These are phyloP conservation scores for Raffaelea deltoideospora DNA, from an alignment of 2,329 filamentous ascomycete genomes.

Conservation along the genomic window DNA sequence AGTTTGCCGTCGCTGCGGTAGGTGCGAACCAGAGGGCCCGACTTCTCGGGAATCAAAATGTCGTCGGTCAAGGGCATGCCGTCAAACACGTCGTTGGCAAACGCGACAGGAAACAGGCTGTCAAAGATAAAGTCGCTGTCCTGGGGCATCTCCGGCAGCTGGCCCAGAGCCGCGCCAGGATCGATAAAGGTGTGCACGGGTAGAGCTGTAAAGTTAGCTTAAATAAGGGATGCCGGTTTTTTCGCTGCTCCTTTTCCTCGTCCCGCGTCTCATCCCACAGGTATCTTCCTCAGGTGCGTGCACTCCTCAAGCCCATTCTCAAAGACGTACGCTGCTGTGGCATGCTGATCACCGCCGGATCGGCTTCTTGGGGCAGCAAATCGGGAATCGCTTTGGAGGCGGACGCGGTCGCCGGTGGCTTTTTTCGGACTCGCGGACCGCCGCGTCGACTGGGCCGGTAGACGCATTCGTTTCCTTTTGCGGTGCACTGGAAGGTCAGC, in stretches of 20 bases:
- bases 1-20: constrained; percentile 25
- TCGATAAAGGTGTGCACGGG: constrained; percentile 25
- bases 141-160: constrained; percentile 26
- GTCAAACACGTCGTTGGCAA: constrained; percentile 8
- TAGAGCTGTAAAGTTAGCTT: constrained; percentile 12
- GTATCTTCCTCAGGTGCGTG: too few species aligned
- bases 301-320: too few species aligned
- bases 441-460: constrained; percentile 28
- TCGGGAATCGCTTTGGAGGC: constrained; percentile 19
- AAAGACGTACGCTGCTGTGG: constrained; percentile 4
- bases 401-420: constrained; percentile 8
- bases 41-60: constrained; percentile 5
- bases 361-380: constrained; percentile 7
- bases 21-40: constrained; percentile 22
- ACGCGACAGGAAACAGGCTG: constrained; percentile 20
- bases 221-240: background rate
- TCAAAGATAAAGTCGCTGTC: constrained; percentile 34
- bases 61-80: constrained; percentile 8
- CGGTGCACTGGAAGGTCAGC: constrained; percentile 18
- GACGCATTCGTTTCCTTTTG: constrained; percentile 24
- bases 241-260: too few species aligned
- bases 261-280: too few species aligned
- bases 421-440: constrained; percentile 26
- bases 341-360: constrained; percentile 12
- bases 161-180: constrained; percentile 30